A percentile compares a stretch with the other conserved stretches of the same genome.
These are phyloP conservation scores for Malassezia restricta DNA, from an alignment of 1,284 basidiomycete genomes.

Conservation along the genomic window DNA sequence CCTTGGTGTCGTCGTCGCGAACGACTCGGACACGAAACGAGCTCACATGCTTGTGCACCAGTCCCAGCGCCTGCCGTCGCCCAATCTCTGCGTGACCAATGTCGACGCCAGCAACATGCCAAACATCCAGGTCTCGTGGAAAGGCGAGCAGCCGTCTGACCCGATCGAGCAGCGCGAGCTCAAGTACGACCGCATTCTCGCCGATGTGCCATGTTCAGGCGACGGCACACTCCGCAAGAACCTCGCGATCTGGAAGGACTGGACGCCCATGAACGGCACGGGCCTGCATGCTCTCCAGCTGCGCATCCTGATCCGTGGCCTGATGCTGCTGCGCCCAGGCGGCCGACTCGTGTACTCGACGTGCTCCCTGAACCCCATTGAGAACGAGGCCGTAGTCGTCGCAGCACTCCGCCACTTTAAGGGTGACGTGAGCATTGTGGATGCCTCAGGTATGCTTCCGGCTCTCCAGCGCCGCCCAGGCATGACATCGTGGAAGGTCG, in stretches of 20 bases:
- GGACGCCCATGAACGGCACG: slow-evolving; percentile 78
- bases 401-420: slow-evolving; percentile 50
- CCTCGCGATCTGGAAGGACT: slow-evolving; percentile 83
- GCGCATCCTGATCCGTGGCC: slow-evolving; percentile 79
- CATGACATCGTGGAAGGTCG: slow-evolving; percentile 40
- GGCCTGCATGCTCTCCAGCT: slow-evolving; percentile 84
- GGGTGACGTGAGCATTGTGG: slow-evolving; percentile 66
- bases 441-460: slow-evolving; percentile 62
- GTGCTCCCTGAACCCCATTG: slow-evolving; percentile 90
- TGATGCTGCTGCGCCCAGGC: slow-evolving; percentile 72
- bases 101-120: slow-evolving; percentile 81
- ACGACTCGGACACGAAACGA: slow-evolving; percentile 83
- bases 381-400: slow-evolving; percentile 92
- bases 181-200: slow-evolving; percentile 82
- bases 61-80: slow-evolving; percentile 81
- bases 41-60: slow-evolving; percentile 96
- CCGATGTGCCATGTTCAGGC: slow-evolving; percentile 94
- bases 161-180: slow-evolving; percentile 50
- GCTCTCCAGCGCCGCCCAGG: slow-evolving; percentile 56
- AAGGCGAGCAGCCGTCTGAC: slow-evolving; percentile 17
- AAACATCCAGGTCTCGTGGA: slow-evolving; percentile 33
- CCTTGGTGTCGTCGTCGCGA: slow-evolving; percentile 67
- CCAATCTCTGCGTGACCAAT: slow-evolving; percentile 87
- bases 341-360: slow-evolving; percentile 95
- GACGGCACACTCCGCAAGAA: slow-evolving; percentile 96